These are phyloP conservation scores for Suillus brevipes DNA, from an alignment of 768 basidiomycete species.

Conservation along the genomic window DNA sequence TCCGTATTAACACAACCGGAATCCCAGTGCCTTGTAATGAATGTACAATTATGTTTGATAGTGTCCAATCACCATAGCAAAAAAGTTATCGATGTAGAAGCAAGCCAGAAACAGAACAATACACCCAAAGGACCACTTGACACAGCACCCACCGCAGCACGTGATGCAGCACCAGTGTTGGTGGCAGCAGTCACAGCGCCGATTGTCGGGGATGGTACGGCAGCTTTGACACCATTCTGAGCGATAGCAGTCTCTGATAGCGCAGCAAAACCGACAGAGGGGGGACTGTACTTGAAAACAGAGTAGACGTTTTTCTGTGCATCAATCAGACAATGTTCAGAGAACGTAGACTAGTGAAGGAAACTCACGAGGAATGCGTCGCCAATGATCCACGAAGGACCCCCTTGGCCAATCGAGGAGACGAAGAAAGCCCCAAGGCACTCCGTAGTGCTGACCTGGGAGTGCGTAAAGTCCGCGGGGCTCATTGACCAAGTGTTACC, in stretches of 20 bases:
- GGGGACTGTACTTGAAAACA: conserved; percentile 8
- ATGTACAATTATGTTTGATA: not conserved
- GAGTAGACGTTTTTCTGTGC: conserved; percentile 56
- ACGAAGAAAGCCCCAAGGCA: conserved; percentile 90
- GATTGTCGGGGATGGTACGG: conserved; percentile 2
- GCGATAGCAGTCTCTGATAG: conserved; percentile 34
- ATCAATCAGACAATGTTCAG: conserved; percentile 6
- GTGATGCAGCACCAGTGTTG: not conserved
- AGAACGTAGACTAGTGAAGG: not conserved
- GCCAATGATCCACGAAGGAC: conserved; percentile 84
- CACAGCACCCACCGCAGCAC: not conserved
- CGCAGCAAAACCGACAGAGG: conserved; percentile 49
- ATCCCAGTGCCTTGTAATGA: not conserved
- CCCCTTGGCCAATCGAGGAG: conserved; percentile 49
- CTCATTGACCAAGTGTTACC: conserved; percentile 46
- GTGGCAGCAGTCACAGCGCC: not conserved
- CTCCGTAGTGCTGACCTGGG: conserved; percentile 42
- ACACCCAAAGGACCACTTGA: conserved; percentile 4
- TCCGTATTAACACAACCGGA: not conserved
- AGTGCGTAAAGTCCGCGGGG: conserved; percentile 54
- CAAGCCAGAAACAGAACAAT: conserved; percentile 8
- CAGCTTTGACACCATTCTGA: conserved; percentile 23
- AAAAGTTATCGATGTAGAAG: not conserved
- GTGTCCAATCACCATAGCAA: not conserved
- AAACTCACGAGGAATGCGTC: conserved; percentile 73